These are phyloP conservation scores for Leccinum barrowsii DNA, from an alignment of 768 basidiomycete genomes.

Conservation along the genomic window DNA sequence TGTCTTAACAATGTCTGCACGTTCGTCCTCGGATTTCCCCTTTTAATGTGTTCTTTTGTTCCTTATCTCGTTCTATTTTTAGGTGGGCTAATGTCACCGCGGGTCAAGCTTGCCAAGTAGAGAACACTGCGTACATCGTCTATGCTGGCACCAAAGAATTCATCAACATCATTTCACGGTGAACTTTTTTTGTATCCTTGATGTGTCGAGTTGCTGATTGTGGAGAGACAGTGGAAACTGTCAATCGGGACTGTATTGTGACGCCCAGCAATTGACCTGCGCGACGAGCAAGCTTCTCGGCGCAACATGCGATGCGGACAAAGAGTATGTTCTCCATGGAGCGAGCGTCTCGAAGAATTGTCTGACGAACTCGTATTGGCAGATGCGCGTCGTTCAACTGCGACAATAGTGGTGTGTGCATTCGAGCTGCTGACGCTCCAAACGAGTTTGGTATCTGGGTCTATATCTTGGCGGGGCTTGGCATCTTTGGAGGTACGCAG, in stretches of 20 bases:
- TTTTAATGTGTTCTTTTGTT: background rate
- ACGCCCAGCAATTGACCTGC: conserved; percentile 56
- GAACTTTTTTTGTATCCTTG: background rate
- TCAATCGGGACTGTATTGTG: conserved; percentile 70
- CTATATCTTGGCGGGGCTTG: conserved; percentile 65
- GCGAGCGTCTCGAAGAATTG: conserved; percentile 28
- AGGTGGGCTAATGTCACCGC: conserved; percentile 80
- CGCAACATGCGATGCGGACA: conserved; percentile 57
- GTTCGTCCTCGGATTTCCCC: conserved; percentile 39
- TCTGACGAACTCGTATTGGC: conserved; percentile 1
- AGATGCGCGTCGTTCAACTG: conserved; percentile 83
- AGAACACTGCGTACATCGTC: conserved; percentile 77
- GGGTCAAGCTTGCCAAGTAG: conserved; percentile 59
- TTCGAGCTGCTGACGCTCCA: conserved; percentile 53
- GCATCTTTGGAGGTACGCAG: conserved; percentile 66
- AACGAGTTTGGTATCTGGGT: conserved; percentile 65
- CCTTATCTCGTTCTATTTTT: background rate
- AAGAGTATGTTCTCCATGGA: conserved; percentile 39
- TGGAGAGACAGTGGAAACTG: conserved; percentile 60
- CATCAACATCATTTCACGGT: conserved; percentile 81
- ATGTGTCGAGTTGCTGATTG: background rate
- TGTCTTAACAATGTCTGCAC: conserved; percentile 83
- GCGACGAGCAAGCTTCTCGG: conserved; percentile 55
- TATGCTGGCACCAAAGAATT: conserved; percentile 59
- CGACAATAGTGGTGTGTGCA: conserved; percentile 56